Percentiles rank a stretch among this genome's conserved stretches.
Conservation (phyloP, 805 yeast genomes). For the Candida maris region DNA sequence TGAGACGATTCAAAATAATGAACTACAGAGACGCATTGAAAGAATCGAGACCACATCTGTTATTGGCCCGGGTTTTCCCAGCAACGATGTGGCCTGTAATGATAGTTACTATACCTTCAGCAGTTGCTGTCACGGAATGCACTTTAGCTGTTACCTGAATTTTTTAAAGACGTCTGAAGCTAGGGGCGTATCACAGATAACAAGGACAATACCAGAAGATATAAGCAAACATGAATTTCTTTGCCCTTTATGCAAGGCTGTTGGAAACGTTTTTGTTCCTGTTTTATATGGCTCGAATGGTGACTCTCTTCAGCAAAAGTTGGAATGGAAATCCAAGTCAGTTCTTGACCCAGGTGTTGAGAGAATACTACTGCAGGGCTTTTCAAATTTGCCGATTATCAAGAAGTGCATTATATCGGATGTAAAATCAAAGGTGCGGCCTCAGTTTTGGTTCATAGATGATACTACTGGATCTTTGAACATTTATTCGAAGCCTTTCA, state of each 20-base stretch:
- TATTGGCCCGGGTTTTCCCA: constrained; percentile 72
- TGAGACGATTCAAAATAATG: constrained; percentile 10
- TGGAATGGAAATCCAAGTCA: constrained; percentile 8
- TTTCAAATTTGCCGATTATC: constrained; percentile 12
- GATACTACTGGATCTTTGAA: constrained; percentile 17
- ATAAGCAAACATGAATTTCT: constrained; percentile 66
- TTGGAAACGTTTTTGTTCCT: constrained; percentile 83
- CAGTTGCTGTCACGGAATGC: constrained; percentile 96
- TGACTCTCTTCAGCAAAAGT: constrained; percentile 18
- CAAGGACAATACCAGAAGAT: constrained; percentile 79
- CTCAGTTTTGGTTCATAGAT: constrained; percentile 28
- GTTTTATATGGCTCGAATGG: constrained; percentile 53
- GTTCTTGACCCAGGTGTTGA: constrained; percentile 14
- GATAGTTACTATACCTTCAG: constrained; percentile 50
- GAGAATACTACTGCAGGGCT: constrained; percentile 5
- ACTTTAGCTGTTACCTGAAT: constrained; percentile 67
- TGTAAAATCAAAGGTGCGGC: constrained; percentile 21
- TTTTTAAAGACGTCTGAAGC: constrained; percentile 54
- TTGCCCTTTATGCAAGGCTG: constrained; percentile 88
- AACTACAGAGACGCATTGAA: constrained; percentile 37
- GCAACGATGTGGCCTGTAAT: constrained; percentile 29
- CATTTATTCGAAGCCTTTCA: constrained; percentile 19
- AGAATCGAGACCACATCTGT: constrained; percentile 37
- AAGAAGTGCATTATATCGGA: constrained; percentile 19
- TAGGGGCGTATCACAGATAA: constrained; percentile 61